Base-by-base conservation (phyloP, 2,329 filamentous ascomycete genomes). In the Orbilia blumenaviensis region DNA sequence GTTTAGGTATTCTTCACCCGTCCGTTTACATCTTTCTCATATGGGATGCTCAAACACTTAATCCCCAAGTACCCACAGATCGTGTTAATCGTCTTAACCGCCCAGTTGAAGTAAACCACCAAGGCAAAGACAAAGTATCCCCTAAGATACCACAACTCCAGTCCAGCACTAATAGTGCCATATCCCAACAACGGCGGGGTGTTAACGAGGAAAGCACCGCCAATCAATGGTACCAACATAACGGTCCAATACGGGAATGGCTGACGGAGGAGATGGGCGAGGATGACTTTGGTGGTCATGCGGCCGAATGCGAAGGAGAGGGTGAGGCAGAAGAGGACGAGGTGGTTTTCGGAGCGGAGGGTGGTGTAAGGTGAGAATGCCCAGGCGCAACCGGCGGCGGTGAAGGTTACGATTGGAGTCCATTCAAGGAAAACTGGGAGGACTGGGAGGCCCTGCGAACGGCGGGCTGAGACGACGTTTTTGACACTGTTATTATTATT, bases 261-360 rank as follows among this genome's bases (percentile, higher is more conserved):
- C 83, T 98, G 95, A 78, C 89, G 89, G 1, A 95, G 95, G 61
- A 99, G 86, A 83, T 99, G 95, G 1, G 95, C 94, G 16, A 99
- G 89, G 81, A 99, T 99, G 83, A 98, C 98, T 86, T 98, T 99
- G 41, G 95, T 99, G 0, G 95, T 98, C 90, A 99, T 93, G 79
- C 95, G 91, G 36, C 95, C 95, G 83, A 99, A 98, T 73, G 97
- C 95, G 80, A 98, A 94, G n/a, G 92, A 92, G 86, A 98, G 91
- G 74, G 92, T 96, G 75, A 96, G 84, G 85, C 94, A 97, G 83
- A 97, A 96, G 52, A 98, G 88, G 9, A 96, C 89, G 0, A 99
- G 88, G 81, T 95, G 92, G 84, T 98, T 97, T 75, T 96, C 89
- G 36, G 85, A 84, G 81, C 96, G 87, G 38, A 99, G 84, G 9